A percentile compares a stretch with the other conserved stretches of the same genome.
These are phyloP conservation scores for Kockiozyma suomiensis DNA, from an alignment of 805 yeast species.

Conservation along the genomic window DNA sequence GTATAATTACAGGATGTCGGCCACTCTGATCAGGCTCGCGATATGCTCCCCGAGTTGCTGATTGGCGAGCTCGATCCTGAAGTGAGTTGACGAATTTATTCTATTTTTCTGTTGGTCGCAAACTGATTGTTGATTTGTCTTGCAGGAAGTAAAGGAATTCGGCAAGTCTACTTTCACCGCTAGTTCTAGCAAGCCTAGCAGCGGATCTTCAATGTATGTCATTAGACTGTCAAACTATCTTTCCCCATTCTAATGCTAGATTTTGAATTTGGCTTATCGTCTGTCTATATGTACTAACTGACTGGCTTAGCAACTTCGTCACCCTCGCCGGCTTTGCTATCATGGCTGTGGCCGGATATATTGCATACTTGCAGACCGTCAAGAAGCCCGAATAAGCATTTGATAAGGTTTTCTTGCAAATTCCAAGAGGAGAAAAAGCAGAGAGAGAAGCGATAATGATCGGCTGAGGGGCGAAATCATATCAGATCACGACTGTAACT, in stretches of 20 bases:
- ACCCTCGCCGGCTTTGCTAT: slow-evolving; percentile 14
- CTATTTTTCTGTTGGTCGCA: not conserved
- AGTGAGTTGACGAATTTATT: slow-evolving; percentile 34
- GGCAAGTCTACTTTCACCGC: not conserved
- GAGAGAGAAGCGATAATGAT: too few relatives aligned
- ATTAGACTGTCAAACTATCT: not conserved
- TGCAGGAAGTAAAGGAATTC: slow-evolving; percentile 8
- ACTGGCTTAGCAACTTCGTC: slow-evolving; percentile 1
- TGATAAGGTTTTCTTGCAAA: not conserved
- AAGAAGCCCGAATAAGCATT: slow-evolving; percentile 4
- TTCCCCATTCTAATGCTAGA: not conserved
- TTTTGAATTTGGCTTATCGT: too few relatives aligned
- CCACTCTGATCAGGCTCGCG: slow-evolving; percentile 94
- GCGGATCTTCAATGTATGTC: slow-evolving; percentile 3
- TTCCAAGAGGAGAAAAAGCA: not conserved
- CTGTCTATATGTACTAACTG: too few relatives aligned
- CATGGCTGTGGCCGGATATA: slow-evolving; percentile 17
- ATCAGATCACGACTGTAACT: too few relatives aligned
- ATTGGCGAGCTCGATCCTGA: slow-evolving; percentile 76
- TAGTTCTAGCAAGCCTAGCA: not conserved
- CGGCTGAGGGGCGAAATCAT: too few relatives aligned
- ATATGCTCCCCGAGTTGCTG: slow-evolving; percentile 63
- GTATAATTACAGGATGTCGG: slow-evolving; percentile 71
- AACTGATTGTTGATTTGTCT: too few relatives aligned
- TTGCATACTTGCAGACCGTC: slow-evolving; percentile 23